Evolutionary conservation across 768 basidiomycete species (phyloP).

Genomic region (Lactarius evosmus): DNA sequence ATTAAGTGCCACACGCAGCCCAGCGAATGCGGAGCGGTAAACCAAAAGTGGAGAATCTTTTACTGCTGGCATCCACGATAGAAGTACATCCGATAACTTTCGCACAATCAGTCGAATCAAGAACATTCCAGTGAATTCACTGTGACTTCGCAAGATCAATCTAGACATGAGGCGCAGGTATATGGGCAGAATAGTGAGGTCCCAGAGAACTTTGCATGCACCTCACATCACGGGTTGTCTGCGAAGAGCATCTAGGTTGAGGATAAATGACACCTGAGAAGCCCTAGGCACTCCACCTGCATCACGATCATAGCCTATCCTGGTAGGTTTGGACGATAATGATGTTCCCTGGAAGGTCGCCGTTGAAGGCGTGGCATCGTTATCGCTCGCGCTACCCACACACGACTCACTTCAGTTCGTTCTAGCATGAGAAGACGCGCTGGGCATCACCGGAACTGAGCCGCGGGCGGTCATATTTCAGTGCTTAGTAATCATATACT

Average conservation of each 20-base stretch:
- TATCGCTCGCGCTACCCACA: background rate
- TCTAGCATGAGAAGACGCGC: background rate
- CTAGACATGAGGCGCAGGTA: constrained; percentile 1
- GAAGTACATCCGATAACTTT: background rate
- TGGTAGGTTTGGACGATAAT: background rate
- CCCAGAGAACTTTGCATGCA: background rate
- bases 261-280: background rate
- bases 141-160: background rate
- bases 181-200: background rate
- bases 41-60: background rate
- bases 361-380: constrained; percentile 4
- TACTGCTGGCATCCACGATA: background rate
- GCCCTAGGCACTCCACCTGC: background rate
- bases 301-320: constrained; percentile 21
- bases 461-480: background rate
- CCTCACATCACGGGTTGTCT: constrained; percentile 3
- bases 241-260: background rate
- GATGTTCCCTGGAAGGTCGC: background rate
- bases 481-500: constrained; percentile 18
- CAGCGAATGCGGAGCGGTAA: background rate
- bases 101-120: constrained; percentile 6
- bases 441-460: background rate
- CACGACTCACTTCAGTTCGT: background rate
- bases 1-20: background rate
- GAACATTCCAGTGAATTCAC: constrained; percentile 1